phyloP scores from a whole-genome alignment of 2,329 filamentous ascomycete species.

The Claviceps sp. region DNA sequence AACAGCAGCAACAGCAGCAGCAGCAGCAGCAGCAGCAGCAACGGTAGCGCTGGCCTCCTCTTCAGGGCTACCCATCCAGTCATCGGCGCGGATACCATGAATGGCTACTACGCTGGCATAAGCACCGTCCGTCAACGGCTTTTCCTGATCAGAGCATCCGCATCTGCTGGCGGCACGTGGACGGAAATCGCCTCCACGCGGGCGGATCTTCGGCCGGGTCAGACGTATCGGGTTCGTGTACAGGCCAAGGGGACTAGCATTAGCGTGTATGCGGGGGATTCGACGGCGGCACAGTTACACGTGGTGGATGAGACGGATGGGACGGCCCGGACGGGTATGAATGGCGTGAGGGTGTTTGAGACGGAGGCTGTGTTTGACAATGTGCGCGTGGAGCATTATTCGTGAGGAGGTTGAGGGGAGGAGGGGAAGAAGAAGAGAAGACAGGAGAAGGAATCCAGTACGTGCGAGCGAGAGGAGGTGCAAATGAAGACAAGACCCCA shows the following conservation, averaged over 20 bases:
- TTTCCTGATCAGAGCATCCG: slow-evolving; percentile 10
- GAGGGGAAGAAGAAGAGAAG: no score
- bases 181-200: slow-evolving; percentile 4
- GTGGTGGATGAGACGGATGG: slow-evolving; percentile 4
- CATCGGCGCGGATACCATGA: slow-evolving; percentile 5
- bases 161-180: neutral
- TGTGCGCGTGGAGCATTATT: slow-evolving; percentile 7
- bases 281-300: slow-evolving; percentile 5
- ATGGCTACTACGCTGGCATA: slow-evolving; percentile 19
- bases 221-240: slow-evolving; percentile 6
- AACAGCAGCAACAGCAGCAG: slow-evolving; percentile 7
- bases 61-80: slow-evolving; percentile 19
- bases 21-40: neutral
- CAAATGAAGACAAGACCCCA: no score
- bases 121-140: slow-evolving; percentile 13
- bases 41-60: slow-evolving; percentile 17
- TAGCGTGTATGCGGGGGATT: slow-evolving; percentile 7
- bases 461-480: no score
- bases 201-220: slow-evolving; percentile 4
- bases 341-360: slow-evolving; percentile 9
- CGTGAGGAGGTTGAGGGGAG: neutral
- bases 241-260: slow-evolving; percentile 7
- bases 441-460: no score
- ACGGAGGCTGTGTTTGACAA: slow-evolving; percentile 11
- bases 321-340: slow-evolving; percentile 10